Base-by-base conservation (phyloP, 176 grass and related monocot genomes). In the Aegilops longissima region DNA sequence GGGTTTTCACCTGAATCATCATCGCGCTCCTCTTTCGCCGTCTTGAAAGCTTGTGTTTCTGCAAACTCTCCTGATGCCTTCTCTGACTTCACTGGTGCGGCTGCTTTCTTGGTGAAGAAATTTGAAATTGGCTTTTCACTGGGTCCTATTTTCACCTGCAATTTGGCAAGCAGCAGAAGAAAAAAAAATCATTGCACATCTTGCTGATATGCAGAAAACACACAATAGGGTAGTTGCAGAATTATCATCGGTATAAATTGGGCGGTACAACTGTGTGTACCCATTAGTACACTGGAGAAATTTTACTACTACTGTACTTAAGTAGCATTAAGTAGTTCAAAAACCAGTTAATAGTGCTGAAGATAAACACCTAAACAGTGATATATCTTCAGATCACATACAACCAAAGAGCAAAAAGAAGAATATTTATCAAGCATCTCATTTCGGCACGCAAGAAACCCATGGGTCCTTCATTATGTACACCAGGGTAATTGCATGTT, bases 31-130 rank as follows among this genome's bases (percentile, higher is more conserved):
- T 84, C 69, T 78, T 93, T 87, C 21, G 61, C 40, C 63, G 31
- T 61, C 83, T 20, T 34, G 38, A 44, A 71, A 51, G 47, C n/a
- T 63, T 86, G 30, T 66, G 23, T 80, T 94, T 75, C 61, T 27
- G 38, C 24, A 20, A 47, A 47, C 33, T 83, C 78, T 38, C 35
- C 35, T 14, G 21, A 39, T 12, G 31, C 58, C 12, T 87, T 79
- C 25, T 75, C 54, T 2, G 39, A 11, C 79, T 52, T 69, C 63
- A 66, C 78, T 76, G 77, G 47, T 33, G 58, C 18, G 23, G 82
- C 54, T 40, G 76, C 69, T 91, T 94, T 94, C 84, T 86, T 93
- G n/a, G 42, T 64, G 47, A 98, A 98, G 75, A 98, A 98, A 12
- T 86, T 86, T 44, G 92, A 95, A 75, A 95, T 95, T 29, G 86